Conservation (phyloP, 1,284 basidiomycete species). For the Ceratobasidium sp. region DNA sequence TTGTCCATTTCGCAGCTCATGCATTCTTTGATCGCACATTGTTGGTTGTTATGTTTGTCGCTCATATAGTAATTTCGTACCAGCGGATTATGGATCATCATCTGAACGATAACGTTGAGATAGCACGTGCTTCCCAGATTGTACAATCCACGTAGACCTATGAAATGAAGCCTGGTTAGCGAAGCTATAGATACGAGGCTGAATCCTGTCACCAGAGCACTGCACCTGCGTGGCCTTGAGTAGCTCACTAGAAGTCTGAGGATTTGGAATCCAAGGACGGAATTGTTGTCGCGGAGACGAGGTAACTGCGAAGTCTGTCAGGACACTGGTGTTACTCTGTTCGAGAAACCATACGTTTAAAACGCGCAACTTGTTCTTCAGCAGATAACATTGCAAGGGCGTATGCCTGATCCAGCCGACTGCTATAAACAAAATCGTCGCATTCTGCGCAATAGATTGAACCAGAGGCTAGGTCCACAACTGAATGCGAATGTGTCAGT, state of each 20-base stretch:
- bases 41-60: conserved; percentile 78
- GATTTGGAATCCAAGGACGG: conserved; percentile 30
- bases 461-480: conserved; percentile 64
- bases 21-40: conserved; percentile 79
- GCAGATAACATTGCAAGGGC: conserved; percentile 53
- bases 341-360: conserved; percentile 43
- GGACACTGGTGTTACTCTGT: not conserved
- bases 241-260: conserved; percentile 45
- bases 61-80: conserved; percentile 89
- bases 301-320: not conserved
- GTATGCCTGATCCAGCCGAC: conserved; percentile 54
- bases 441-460: conserved; percentile 65
- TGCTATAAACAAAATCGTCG: conserved; percentile 64
- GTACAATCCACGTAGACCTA: conserved; percentile 84
- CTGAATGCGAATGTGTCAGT: conserved; percentile 49
- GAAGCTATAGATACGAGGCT: not conserved
- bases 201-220: conserved; percentile 12
- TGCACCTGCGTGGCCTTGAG: conserved; percentile 41
- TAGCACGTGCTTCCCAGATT: conserved; percentile 97
- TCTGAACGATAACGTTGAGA: conserved; percentile 91
- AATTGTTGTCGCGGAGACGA: conserved; percentile 34
- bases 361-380: conserved; percentile 61
- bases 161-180: not conserved
- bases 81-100: conserved; percentile 91
- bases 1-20: conserved; percentile 96